These are phyloP conservation scores for Groenewaldozyma sp. DNA, from an alignment of 1,139 yeast genomes.

Conservation along the genomic window DNA sequence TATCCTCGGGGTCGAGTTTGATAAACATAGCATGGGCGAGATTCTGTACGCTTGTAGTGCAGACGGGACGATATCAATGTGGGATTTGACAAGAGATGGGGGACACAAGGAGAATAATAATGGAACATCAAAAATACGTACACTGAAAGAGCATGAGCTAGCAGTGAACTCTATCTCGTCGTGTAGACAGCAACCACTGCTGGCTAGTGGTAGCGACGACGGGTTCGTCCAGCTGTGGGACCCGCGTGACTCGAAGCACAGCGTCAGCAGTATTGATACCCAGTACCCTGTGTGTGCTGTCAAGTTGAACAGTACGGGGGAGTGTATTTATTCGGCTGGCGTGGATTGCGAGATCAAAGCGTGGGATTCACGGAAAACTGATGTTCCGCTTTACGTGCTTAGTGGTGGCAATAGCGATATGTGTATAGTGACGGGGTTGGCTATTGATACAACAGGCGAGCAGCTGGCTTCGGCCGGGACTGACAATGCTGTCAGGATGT, in stretches of 20 bases:
- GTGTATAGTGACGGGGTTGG: conserved; percentile 42
- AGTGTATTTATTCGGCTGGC: conserved; percentile 49
- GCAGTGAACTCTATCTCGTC: neutral
- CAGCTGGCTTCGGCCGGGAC: conserved; percentile 46
- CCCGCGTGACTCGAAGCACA: conserved; percentile 38
- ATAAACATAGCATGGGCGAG: conserved; percentile 1
- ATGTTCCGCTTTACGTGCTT: conserved; percentile 35
- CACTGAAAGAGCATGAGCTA: conserved; percentile 41
- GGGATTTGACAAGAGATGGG: conserved; percentile 21
- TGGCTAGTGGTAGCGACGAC: conserved; percentile 57
- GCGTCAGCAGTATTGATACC: conserved; percentile 34
- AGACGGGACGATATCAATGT: conserved; percentile 41
- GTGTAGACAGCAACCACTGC: conserved; percentile 26
- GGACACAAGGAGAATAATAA: neutral
- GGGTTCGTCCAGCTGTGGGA: conserved; percentile 58
- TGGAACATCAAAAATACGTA: conserved; percentile 35
- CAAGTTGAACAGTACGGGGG: conserved; percentile 33
- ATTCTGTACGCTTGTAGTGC: conserved; percentile 33
- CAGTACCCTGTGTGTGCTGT: conserved; percentile 54
- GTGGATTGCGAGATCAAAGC: conserved; percentile 55
- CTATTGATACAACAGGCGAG: conserved; percentile 42
- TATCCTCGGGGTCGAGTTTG: conserved; percentile 33
- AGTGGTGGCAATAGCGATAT: conserved; percentile 37
- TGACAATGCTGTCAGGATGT: conserved; percentile 49
- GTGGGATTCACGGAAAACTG: conserved; percentile 38